phyloP scores from a whole-genome alignment of 768 basidiomycete genomes.

The Trametes cinnabarina region DNA sequence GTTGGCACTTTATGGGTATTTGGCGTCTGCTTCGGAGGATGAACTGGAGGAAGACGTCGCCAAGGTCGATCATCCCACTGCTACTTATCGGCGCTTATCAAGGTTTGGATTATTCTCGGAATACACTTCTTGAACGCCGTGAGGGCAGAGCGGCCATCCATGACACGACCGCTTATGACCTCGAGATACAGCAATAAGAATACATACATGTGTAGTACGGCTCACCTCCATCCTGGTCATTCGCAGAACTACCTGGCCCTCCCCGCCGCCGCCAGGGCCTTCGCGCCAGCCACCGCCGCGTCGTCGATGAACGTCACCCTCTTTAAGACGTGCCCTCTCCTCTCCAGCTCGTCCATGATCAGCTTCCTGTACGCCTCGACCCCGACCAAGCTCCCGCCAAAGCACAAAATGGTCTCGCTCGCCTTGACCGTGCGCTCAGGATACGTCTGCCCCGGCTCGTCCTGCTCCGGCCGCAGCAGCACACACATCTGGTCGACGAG shows the following conservation, averaged over 20 bases:
- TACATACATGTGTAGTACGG: not conserved
- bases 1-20: too few species aligned
- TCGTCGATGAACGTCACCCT: constrained; percentile 69
- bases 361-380: constrained; percentile 56
- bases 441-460: not conserved
- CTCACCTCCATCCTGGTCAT: not conserved
- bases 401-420: constrained; percentile 59
- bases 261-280: constrained; percentile 42
- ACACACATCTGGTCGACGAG: constrained; percentile 61
- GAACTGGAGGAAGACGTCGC: too few species aligned
- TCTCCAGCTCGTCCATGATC: constrained; percentile 52
- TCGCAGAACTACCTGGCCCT: not conserved
- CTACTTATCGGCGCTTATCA: too few species aligned
- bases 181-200: not conserved
- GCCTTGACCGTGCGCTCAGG: constrained; percentile 42
- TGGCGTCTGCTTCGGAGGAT: too few species aligned
- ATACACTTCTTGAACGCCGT: too few species aligned
- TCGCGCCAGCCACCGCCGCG: constrained; percentile 63
- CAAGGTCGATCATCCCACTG: too few species aligned
- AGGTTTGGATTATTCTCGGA: too few species aligned
- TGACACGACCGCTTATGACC: too few species aligned
- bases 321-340: constrained; percentile 60
- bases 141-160: too few species aligned
- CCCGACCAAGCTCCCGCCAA: constrained; percentile 78
- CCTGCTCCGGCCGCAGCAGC: constrained; percentile 43